Base-by-base conservation (phyloP, 164 flowering plant genomes). In the Chimonanthus praecox region DNA sequence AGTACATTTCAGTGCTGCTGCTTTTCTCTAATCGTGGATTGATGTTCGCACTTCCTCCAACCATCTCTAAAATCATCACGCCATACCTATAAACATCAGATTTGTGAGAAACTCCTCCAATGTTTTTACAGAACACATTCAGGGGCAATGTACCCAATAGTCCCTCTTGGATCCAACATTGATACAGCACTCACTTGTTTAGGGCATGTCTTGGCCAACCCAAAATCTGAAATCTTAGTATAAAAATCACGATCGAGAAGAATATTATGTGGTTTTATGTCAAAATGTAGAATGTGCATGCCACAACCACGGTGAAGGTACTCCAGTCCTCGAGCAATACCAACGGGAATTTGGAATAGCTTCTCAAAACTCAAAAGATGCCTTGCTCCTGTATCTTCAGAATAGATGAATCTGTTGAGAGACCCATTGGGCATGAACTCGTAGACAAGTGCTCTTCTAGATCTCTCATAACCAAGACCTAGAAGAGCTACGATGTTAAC, bases 221-320 rank as follows among this genome's bases (percentile, higher is more conserved):
- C 69, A 72, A 72, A 72, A 21, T 72, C 69, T 7, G 74, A 72
- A 21, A 72, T 72, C 47, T 72, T 49, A 0, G 67, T 62, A 5
- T 58, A 62, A 16, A 72, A 72, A 10, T 72, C 69, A 13, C 49
- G 16, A 33, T 62, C 58, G 3, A 72, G 46, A 15, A 72, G 51
- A 18, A 72, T 72, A 50, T 72, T 72, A 20, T 72, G 69, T 7
- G 74, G 74, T 21, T 72, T 72, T 16, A 72, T 72, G 69, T 72
- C 74, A 7, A 64, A 50, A 49, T 72, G 74, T 4, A 72, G 6
- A 49, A 72, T 72, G 50, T 69, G 54, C 11, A 43, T 63, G 20
- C 48, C 6, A 20, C 74, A 64, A 11, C 74, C 74, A 18, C 58
- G 62, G n/a, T 72, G 74, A 7, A 64, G 13, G 61, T 72, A 64